These are phyloP conservation scores for Coccomyxa sp. DNA, from an alignment of 139 green algal species.

Conservation along the genomic window DNA sequence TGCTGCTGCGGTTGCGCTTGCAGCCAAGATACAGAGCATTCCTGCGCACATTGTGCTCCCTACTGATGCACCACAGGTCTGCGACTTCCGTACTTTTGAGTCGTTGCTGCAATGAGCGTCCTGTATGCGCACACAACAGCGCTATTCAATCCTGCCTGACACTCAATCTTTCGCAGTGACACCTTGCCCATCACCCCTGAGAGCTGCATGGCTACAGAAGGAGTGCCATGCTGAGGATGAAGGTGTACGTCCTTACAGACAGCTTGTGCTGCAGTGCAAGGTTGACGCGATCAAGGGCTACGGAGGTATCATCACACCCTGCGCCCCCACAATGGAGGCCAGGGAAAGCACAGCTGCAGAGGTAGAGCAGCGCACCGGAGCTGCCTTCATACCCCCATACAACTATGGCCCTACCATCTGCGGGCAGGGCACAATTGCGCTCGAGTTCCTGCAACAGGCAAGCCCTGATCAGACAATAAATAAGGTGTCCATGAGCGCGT, in stretches of 20 bases:
- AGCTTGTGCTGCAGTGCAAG: slow-evolving; percentile 40
- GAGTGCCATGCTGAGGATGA: neutral
- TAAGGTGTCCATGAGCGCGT: no score
- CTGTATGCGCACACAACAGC: neutral
- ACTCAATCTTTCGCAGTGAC: no score
- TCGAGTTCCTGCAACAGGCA: slow-evolving; percentile 81
- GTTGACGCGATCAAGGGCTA: slow-evolving; percentile 53
- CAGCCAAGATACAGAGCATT: slow-evolving; percentile 54
- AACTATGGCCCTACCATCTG: slow-evolving; percentile 64
- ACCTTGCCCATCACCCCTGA: neutral
- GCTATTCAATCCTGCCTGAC: neutral
- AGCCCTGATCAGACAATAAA: neutral
- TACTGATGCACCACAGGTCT: slow-evolving; percentile 35
- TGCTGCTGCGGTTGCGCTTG: slow-evolving; percentile 47
- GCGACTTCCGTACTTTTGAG: neutral
- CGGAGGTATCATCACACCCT: slow-evolving; percentile 48
- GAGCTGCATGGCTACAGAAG: neutral
- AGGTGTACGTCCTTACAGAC: neutral
- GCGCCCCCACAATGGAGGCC: slow-evolving; percentile 59
- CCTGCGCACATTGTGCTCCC: slow-evolving; percentile 73
- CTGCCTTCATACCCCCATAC: slow-evolving; percentile 72
- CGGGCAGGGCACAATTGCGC: slow-evolving; percentile 79
- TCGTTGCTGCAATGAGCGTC: neutral
- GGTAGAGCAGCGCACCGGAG: slow-evolving; percentile 49
- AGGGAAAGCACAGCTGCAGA: slow-evolving; percentile 40